Base-by-base conservation (phyloP, 768 basidiomycete species). In the Rhizopogon vesiculosus region DNA sequence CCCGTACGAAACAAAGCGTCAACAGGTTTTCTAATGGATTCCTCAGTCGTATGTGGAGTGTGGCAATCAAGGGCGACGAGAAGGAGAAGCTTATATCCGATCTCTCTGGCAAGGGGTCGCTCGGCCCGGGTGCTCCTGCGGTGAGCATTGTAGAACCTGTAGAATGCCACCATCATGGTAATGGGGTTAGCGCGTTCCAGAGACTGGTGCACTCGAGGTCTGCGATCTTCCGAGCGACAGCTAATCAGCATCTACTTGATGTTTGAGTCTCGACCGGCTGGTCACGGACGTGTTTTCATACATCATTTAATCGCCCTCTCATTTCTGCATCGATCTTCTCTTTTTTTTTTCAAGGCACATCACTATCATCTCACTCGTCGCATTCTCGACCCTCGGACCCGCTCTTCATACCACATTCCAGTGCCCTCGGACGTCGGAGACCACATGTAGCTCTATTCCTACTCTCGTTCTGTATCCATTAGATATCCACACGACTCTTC, bases 1-100 rank as follows among this genome's bases (percentile, higher is more conserved):
- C 61, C 16, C 63, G 69, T 42, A 59, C 65, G 54, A 71, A 61
- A 44, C 65, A 72, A 42, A 78, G 76, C 57, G 64, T 72, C 28
- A 79, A 77, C 53, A 71, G 75, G 59, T 74, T 78, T 64, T 44
- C 71, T 61, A 57, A 62, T 9, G 76, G 80, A 22, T 86, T 89
- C 66, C 73, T 89, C 48, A 87, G 83, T 61, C 78, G 87, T 29
- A 87, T 89, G 84, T 88, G 87, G 84, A 87, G 80, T 38, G 83
- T 80, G 10, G 83, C 84, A 49, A 79, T 71, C 25, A 78, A 78
- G 64, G 60, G 59, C 3, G 68, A 65, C 42, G 70, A 76, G 55
- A 69, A 61, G 62, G 64, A 69, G 55, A 59, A 59, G 56, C 15
- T 28, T 15, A 54, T 29, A 7, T 50, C 12, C 41, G 61, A 63